Percentiles rank a stretch among this genome's conserved stretches.
These are phyloP conservation scores for Pseudocercospora musae DNA, from an alignment of 2,329 filamentous ascomycete species.

Conservation along the genomic window DNA sequence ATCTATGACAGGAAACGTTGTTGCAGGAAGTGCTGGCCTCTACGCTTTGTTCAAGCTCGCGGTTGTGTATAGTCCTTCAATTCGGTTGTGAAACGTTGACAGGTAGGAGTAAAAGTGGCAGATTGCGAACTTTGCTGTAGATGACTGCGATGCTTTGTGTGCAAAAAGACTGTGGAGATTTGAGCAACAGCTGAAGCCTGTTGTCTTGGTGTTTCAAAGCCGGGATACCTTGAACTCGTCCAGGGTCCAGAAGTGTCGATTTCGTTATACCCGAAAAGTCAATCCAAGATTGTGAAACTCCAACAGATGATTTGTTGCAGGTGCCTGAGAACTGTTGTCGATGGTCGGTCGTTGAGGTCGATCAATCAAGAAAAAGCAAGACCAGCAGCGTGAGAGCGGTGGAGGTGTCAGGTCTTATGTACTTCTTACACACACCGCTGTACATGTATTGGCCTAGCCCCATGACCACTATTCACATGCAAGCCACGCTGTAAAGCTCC, in stretches of 20 bases:
- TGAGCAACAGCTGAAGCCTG: background rate
- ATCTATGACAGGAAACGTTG: conserved; percentile 2
- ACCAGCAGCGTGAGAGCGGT: background rate
- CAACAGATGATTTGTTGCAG: background rate
- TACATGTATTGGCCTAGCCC: background rate
- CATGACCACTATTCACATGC: conserved; percentile 6
- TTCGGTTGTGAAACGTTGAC: background rate
- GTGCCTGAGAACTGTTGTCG: background rate
- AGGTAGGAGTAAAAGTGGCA: background rate
- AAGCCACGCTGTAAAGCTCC: conserved; percentile 6
- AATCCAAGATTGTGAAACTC: conserved; percentile 1
- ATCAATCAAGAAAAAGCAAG: background rate
- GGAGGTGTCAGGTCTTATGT: background rate
- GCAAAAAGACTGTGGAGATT: conserved; percentile 6
- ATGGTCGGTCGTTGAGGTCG: background rate
- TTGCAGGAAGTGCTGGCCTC: background rate
- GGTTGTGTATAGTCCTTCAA: conserved; percentile 1
- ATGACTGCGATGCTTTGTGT: background rate
- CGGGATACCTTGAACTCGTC: conserved; percentile 5
- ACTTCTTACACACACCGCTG: background rate
- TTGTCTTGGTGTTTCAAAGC: conserved; percentile 1
- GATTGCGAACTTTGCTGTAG: background rate
- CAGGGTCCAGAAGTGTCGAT: conserved; percentile 6
- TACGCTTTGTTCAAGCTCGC: background rate
- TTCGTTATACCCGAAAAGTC: background rate